Evolutionary conservation across 371 early-diverging fungal species (phyloP), one percentile per base, ranked within the genome.

Genomic region (Apophysomyces sp.): DNA sequence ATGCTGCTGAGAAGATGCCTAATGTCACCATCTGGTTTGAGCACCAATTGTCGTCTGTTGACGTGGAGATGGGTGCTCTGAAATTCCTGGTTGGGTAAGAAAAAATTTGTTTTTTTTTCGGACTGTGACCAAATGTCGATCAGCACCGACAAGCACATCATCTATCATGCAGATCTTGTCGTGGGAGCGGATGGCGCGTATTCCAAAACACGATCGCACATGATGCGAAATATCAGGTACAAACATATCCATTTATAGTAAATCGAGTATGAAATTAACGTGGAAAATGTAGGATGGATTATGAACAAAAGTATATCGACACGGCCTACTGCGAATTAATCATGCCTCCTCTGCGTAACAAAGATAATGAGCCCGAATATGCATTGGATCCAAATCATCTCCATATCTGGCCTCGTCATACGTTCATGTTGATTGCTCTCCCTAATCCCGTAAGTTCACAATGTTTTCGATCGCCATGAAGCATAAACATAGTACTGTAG

Each of bases 121-220:
- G 5, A 9, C n/a, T 13, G 27, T 27, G 62, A n/a, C 54, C 52
- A 11, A 78, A 67, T 24, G 65, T 69, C 65, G 55, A 70, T 30
- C 58, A 39, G 12, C 51, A 18, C 49, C 27, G 49, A 53, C n/a
- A 53, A 53, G 28, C 28, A 53, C 13, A 53, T 53, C 53, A 54
- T n/a, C 6, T 55, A 66, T 21, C 34, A 76, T 8, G 87, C 86
- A 5, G 96, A 97, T 66, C 71, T 97, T 30, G 86, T 98, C 61
- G 79, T 98, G 13, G 98, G 98, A 16, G 92, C 94, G n/a, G 98
- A 98, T 76, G 98, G 98, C 31, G 96, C 95, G 5, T 92, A 90
- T 70, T 95, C 95, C 16, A 67, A 82, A 7, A 89, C 89, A 34
- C 85, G 97, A 49, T 80, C 77, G 49, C 89, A 91, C 61, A 79